Evolutionary conservation across 176 grass and related monocot species (phyloP).

Genomic region (Pontederia crassipes): DNA sequence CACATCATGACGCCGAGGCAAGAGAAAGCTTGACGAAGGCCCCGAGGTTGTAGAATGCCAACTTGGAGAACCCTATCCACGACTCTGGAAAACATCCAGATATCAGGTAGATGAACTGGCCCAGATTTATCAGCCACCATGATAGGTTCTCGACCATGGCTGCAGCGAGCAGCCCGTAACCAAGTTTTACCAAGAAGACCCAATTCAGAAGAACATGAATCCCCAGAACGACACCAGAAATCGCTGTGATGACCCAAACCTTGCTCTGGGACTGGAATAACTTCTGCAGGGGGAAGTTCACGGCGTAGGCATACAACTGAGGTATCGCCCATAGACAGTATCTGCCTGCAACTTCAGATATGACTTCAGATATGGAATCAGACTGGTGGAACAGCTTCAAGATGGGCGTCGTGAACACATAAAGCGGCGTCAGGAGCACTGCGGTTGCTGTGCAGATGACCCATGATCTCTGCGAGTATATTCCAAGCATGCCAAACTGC

Average conservation of each 20-base stretch:
- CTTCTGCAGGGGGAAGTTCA: slow-evolving; percentile 71
- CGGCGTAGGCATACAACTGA: slow-evolving; percentile 43
- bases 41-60: slow-evolving; percentile 38
- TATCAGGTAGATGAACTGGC: slow-evolving; percentile 40
- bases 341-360: slow-evolving; percentile 26
- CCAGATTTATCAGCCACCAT: slow-evolving; percentile 44
- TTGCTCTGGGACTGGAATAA: slow-evolving; percentile 66
- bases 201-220: slow-evolving; percentile 41
- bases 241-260: slow-evolving; percentile 42
- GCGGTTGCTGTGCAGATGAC: slow-evolving; percentile 43
- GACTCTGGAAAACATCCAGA: slow-evolving; percentile 41
- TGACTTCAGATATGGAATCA: slow-evolving; percentile 24
- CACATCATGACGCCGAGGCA: slow-evolving; percentile 76
- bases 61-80: slow-evolving; percentile 51
- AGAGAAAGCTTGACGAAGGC: slow-evolving; percentile 55
- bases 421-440: slow-evolving; percentile 31
- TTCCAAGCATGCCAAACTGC: slow-evolving; percentile 48
- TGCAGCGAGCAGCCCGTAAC: slow-evolving; percentile 31
- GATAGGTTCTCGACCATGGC: slow-evolving; percentile 40
- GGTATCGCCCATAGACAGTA: slow-evolving; percentile 45
- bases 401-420: slow-evolving; percentile 37
- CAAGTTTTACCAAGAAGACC: slow-evolving; percentile 35
- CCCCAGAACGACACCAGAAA: slow-evolving; percentile 25
- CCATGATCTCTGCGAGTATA: slow-evolving; percentile 75
- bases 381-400: slow-evolving; percentile 39